Evolutionary conservation across 805 yeast species (phyloP).

Genomic region (Monosporozyma servazzii): DNA sequence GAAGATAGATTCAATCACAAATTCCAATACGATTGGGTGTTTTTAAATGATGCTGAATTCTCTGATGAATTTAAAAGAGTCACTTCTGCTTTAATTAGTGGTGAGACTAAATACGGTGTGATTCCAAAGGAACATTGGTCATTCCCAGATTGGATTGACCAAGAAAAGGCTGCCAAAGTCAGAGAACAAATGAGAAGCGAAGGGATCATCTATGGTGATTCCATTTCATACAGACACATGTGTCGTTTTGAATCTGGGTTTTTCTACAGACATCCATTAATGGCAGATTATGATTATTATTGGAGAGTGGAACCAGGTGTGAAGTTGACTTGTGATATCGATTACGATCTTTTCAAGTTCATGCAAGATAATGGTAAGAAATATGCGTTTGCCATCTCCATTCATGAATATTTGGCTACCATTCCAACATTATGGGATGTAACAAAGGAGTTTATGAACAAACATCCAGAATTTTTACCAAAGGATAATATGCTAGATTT

Average conservation of each 20-base stretch:
- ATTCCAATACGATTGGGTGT: conserved; percentile 89
- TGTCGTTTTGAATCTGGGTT: conserved; percentile 88
- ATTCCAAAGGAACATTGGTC: conserved; percentile 86
- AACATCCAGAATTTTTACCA: conserved; percentile 51
- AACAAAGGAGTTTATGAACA: conserved; percentile 50
- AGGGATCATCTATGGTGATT: conserved; percentile 54
- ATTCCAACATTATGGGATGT: conserved; percentile 71
- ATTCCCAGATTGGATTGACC: conserved; percentile 76
- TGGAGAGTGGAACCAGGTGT: conserved; percentile 94
- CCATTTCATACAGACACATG: conserved; percentile 76
- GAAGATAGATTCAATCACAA: conserved; percentile 84
- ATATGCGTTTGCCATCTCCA: conserved; percentile 71
- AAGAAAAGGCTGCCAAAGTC: conserved; percentile 49
- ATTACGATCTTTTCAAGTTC: conserved; percentile 70
- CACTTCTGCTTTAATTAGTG: conserved; percentile 63
- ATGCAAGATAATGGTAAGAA: conserved; percentile 69
- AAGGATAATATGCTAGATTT: conserved; percentile 59
- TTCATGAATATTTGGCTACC: conserved; percentile 65
- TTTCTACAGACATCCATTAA: conserved; percentile 67
- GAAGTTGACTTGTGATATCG: conserved; percentile 71
- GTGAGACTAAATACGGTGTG: conserved; percentile 65
- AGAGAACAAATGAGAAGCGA: conserved; percentile 45
- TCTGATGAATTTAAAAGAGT: conserved; percentile 67
- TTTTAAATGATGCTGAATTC: conserved; percentile 81
- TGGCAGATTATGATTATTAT: conserved; percentile 77